A percentile compares a stretch with the other conserved stretches of the same genome.
Evolutionary conservation across 1,284 basidiomycete genomes (phyloP).

Genomic region (Erythrobasidium hasegawianum): DNA sequence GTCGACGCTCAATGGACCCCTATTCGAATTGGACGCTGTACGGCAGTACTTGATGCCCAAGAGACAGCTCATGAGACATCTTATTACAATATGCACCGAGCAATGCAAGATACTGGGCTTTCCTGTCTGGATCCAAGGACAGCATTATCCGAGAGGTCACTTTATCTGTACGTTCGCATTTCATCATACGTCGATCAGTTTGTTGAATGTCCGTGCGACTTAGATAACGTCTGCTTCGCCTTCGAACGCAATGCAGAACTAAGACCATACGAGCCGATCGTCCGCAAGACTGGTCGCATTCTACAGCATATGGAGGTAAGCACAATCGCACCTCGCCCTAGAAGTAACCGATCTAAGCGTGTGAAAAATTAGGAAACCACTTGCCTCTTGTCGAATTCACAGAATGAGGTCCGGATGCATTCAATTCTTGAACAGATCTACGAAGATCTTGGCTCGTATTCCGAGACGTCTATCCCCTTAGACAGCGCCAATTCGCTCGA

Average conservation of each 20-base stretch:
- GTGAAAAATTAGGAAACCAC: conserved; percentile 71
- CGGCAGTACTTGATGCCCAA: conserved; percentile 15
- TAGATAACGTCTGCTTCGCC: conserved; percentile 60
- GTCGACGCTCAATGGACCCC: conserved; percentile 12
- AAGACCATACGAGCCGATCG: conserved; percentile 91
- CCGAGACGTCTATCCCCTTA: conserved; percentile 84
- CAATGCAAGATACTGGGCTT: conserved; percentile 81
- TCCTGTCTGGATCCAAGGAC: conserved; percentile 66
- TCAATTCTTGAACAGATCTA: conserved; percentile 93
- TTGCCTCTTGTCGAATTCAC: conserved; percentile 72
- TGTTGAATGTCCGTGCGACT: neutral
- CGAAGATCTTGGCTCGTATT: conserved; percentile 94
- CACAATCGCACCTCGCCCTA: neutral
- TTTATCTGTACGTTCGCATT: conserved; percentile 56
- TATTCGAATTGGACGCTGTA: conserved; percentile 27
- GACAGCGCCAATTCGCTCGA: conserved; percentile 88
- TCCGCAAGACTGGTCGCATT: conserved; percentile 88
- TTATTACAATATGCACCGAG: conserved; percentile 66
- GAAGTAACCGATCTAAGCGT: neutral
- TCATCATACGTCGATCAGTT: neutral
- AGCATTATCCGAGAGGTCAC: conserved; percentile 54
- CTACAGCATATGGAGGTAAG: conserved; percentile 77
- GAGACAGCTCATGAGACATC: conserved; percentile 49
- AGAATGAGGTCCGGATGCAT: conserved; percentile 68
- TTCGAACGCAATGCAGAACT: conserved; percentile 85